A percentile compares a stretch with the other conserved stretches of the same genome.
Conservation (phyloP, 805 yeast genomes). For the Yarrowia sp. region DNA sequence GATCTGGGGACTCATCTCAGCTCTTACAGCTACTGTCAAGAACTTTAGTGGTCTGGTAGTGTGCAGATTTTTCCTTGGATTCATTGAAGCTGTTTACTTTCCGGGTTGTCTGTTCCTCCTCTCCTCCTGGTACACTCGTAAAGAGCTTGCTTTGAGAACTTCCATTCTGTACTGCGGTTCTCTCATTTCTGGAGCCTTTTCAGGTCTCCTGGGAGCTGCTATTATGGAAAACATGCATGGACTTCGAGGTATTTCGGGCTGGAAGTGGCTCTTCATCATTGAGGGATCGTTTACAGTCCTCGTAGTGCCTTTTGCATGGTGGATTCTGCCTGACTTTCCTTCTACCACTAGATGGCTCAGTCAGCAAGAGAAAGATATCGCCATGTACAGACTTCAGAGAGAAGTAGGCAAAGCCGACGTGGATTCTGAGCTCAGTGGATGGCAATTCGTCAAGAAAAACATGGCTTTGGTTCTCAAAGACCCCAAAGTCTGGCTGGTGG, state of each 20-base stretch:
- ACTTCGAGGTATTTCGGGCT: conserved; percentile 44
- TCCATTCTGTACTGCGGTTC: conserved; percentile 54
- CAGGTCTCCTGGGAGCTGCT: conserved; percentile 58
- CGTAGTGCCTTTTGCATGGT: conserved; percentile 41
- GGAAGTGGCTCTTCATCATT: conserved; percentile 58
- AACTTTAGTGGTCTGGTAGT: conserved; percentile 47
- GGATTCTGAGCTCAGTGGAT: neutral
- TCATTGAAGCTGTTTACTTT: conserved; percentile 50
- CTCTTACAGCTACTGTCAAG: conserved; percentile 50
- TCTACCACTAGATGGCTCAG: conserved; percentile 40
- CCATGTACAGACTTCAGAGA: conserved; percentile 30
- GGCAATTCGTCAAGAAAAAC: conserved; percentile 3
- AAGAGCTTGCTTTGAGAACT: conserved; percentile 50
- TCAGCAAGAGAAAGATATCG: conserved; percentile 31
- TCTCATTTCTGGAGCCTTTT: conserved; percentile 50
- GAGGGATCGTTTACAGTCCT: conserved; percentile 49
- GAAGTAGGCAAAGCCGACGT: conserved; percentile 27
- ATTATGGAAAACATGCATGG: conserved; percentile 48
- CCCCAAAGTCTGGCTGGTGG: conserved; percentile 31
- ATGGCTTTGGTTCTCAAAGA: conserved; percentile 32
- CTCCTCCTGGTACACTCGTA: conserved; percentile 56
- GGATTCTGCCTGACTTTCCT: conserved; percentile 54
- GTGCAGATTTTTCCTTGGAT: conserved; percentile 48
- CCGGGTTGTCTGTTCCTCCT: conserved; percentile 51
- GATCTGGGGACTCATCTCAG: conserved; percentile 50